phyloP scores from a whole-genome alignment of 495 filamentous ascomycete genomes.

The Ramalina intermedia region DNA sequence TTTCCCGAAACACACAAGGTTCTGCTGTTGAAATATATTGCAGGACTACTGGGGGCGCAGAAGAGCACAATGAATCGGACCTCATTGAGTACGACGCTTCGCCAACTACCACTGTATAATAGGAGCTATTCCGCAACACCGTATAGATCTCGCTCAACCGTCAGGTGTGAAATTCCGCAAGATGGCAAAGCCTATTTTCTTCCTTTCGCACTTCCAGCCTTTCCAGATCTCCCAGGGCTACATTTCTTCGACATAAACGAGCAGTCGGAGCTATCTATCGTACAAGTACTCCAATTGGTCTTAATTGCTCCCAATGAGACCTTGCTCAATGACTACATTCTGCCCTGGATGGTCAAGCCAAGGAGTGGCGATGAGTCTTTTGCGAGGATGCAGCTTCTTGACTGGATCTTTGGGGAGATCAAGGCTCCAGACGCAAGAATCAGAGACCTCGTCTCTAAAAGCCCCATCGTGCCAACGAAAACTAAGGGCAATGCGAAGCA shows the following conservation, averaged over 20 bases:
- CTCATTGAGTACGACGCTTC: not conserved
- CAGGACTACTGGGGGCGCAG: not conserved
- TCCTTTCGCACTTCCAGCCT: conserved; percentile 1
- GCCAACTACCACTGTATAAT: conserved; percentile 7
- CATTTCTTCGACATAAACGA: conserved; percentile 4
- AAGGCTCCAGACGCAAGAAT: not conserved
- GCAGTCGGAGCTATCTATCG: not conserved
- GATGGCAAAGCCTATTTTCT: not conserved
- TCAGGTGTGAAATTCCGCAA: not conserved
- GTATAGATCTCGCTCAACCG: not conserved
- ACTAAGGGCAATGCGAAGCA: not conserved
- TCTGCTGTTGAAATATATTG: conserved; percentile 1
- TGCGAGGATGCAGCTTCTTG: not conserved
- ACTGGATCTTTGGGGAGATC: conserved; percentile 2
- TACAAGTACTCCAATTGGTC: not conserved
- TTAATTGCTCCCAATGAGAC: not conserved
- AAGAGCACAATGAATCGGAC: not conserved
- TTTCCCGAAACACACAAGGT: not conserved
- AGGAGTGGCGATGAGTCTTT: not conserved
- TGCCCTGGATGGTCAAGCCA: conserved; percentile 4
- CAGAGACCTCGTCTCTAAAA: not conserved
- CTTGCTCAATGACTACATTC: conserved; percentile 1
- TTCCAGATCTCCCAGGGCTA: conserved; percentile 3
- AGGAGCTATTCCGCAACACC: not conserved
- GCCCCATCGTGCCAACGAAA: not conserved